Percentiles rank a stretch among this genome's conserved stretches.
Evolutionary conservation across 441 rosid genomes (phyloP).

Genomic region (Erodium texanum): DNA sequence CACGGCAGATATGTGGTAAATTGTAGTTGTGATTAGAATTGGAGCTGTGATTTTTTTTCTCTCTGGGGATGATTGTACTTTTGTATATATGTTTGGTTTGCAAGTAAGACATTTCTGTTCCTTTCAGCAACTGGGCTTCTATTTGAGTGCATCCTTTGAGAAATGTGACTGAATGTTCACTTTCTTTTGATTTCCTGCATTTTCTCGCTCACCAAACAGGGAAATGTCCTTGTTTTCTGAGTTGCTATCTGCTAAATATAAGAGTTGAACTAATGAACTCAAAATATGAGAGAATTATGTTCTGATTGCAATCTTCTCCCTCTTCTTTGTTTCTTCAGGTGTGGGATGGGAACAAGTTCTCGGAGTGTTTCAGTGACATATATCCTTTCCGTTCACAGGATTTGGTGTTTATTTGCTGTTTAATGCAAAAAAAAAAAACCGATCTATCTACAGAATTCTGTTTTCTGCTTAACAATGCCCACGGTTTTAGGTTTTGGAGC

Average conservation of each 20-base stretch:
- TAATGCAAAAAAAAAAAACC: neutral
- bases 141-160: neutral
- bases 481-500: constrained; percentile 62
- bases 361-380: constrained; percentile 48
- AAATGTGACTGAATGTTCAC: neutral
- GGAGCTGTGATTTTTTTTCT: no score
- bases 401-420: constrained; percentile 14
- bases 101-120: neutral
- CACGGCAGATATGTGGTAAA: no score
- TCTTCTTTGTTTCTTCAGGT: constrained; percentile 37
- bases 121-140: no score
- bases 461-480: constrained; percentile 31
- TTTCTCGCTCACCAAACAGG: constrained; percentile 5
- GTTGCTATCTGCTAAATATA: neutral
- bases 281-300: neutral
- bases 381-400: constrained; percentile 43
- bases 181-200: neutral
- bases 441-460: neutral
- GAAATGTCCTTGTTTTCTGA: neutral
- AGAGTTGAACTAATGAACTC: neutral
- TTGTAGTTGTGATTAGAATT: neutral
- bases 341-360: constrained; percentile 40
- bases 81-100: neutral
- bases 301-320: neutral
- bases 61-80: neutral